These are phyloP conservation scores for Trichosporon sp. DNA, from an alignment of 1,284 basidiomycete genomes.

Conservation along the genomic window DNA sequence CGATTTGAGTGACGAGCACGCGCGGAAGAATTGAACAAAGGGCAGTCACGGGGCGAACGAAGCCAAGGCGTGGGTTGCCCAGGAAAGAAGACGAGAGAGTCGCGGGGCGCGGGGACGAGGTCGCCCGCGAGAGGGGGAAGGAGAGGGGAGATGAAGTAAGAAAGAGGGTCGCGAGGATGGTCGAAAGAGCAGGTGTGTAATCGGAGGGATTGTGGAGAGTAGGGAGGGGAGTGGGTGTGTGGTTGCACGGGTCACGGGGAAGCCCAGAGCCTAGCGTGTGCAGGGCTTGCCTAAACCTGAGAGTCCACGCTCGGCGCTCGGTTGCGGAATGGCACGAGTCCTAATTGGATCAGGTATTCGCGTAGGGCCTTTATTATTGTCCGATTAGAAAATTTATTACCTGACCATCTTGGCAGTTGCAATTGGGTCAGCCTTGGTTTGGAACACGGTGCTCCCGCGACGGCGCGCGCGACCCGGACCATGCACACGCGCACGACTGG, in stretches of 20 bases:
- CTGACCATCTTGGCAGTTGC: neutral
- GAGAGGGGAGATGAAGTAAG: neutral
- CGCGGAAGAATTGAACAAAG: neutral
- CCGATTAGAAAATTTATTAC: conserved; percentile 2
- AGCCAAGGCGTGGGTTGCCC: neutral
- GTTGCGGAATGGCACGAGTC: neutral
- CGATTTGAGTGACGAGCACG: neutral
- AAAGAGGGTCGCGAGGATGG: neutral
- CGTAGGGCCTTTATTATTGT: neutral
- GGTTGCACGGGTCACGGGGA: conserved; percentile 3
- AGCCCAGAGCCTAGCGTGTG: neutral
- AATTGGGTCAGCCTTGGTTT: neutral
- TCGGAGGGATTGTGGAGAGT: conserved; percentile 5
- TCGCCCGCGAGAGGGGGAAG: neutral
- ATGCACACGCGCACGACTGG: neutral
- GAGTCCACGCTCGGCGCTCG: neutral
- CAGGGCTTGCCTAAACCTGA: neutral
- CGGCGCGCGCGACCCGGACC: neutral
- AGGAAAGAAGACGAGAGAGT: neutral
- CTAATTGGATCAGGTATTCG: neutral
- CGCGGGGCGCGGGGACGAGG: neutral
- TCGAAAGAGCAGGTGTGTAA: neutral
- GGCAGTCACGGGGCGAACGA: neutral
- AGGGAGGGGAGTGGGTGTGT: conserved; percentile 1
- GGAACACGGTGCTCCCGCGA: neutral